phyloP scores from a whole-genome alignment of 768 basidiomycete species.

The Tremella yokohamensis region DNA sequence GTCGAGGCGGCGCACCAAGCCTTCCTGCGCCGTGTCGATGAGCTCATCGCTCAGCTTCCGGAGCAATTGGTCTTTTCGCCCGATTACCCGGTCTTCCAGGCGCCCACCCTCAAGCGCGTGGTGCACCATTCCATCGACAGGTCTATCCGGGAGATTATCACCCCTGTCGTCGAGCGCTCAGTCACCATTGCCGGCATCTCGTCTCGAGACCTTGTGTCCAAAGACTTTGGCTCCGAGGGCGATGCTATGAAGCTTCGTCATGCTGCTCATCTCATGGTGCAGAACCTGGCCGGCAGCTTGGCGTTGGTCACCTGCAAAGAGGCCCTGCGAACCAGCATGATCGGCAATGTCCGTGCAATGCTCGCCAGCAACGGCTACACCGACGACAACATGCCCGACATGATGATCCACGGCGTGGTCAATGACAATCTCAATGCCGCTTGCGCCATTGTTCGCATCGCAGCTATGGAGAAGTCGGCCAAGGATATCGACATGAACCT shows the following conservation, averaged over 20 bases:
- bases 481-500: slow-evolving; percentile 91
- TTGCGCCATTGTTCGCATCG: slow-evolving; percentile 90
- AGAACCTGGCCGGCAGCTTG: slow-evolving; percentile 91
- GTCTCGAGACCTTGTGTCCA: slow-evolving; percentile 86
- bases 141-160: slow-evolving; percentile 94
- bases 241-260: slow-evolving; percentile 86
- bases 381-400: slow-evolving; percentile 80
- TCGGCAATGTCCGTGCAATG: slow-evolving; percentile 77
- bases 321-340: slow-evolving; percentile 85
- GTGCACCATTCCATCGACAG: slow-evolving; percentile 87
- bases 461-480: slow-evolving; percentile 93
- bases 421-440: slow-evolving; percentile 90
- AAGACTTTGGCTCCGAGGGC: slow-evolving; percentile 90
- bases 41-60: slow-evolving; percentile 57
- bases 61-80: slow-evolving; percentile 72
- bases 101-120: slow-evolving; percentile 78
- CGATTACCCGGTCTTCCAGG: slow-evolving; percentile 66
- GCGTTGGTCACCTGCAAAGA: slow-evolving; percentile 98
- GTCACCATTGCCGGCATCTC: slow-evolving; percentile 98
- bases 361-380: slow-evolving; percentile 82
- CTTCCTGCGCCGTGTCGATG: slow-evolving; percentile 49
- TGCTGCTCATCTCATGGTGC: slow-evolving; percentile 93
- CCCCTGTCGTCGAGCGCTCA: slow-evolving; percentile 95
- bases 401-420: slow-evolving; percentile 70
- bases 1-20: slow-evolving; percentile 50